Evolutionary conservation across 192 early-diverging fungal genomes (phyloP), one percentile per base, ranked within the genome.

Genomic region (Tieghemiomyces parasiticus): DNA sequence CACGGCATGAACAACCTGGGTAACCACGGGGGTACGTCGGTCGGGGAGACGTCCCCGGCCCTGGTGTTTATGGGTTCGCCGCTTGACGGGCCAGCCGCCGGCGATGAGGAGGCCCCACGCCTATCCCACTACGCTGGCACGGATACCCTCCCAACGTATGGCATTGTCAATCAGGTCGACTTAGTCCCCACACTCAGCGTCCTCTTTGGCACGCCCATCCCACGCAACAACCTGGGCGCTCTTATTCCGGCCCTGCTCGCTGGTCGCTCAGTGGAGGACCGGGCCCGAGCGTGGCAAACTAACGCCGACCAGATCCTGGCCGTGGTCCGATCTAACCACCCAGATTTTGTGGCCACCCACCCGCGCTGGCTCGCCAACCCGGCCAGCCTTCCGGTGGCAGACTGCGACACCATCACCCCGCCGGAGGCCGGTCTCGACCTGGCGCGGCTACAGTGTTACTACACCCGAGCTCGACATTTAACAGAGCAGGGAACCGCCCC

Each of bases 1-100:
- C 88, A 90, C 60, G 88, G 84, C 3, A 90, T 90, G 88, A 88
- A 86, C 63, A 81, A 86, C 62, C 76, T 80, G 46, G 70, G 76
- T 28, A 67, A 71, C 63, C 77, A 78, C 35, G 77, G 77, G 59
- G 77, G 77, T 30, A 72, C 68, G 50, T 71, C 69, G 34, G 61
- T 61, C 38, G 62, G 69, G n/a, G 77, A 78, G 53, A 71, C 71
- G n/a, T 71, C 73, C 33, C 72, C 74, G 0, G 71, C 66, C 12
- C 60, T 72, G 52, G 69, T 78, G 61, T 78, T 78, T 49, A 59
- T 76, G 60, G 68, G 71, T 24, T 55, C 67, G 28, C 65, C 64
- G n/a, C 61, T 68, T 20, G 10, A 16, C 8, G 50, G 26, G 2
- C 26, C 12, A 28, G 2, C 30, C 30, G 20, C 26, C 8, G 14